Percentiles rank a stretch among this genome's conserved stretches.
Conservation (phyloP, 805 yeast species). For the Kuraishia cidri region DNA sequence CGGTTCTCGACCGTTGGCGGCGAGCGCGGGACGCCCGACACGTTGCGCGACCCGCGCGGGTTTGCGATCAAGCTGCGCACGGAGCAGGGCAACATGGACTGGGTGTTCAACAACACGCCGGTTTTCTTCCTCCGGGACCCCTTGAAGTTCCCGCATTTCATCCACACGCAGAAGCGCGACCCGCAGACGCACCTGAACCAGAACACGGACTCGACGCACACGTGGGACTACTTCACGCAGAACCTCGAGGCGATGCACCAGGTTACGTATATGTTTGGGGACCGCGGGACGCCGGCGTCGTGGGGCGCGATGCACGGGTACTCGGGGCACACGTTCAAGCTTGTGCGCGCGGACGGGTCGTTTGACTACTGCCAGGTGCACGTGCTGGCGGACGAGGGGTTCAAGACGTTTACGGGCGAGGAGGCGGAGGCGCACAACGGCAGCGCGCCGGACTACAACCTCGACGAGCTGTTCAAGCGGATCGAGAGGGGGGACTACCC, state of each 20-base stretch:
- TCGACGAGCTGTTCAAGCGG: constrained; percentile 27
- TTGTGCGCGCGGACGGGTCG: constrained; percentile 40
- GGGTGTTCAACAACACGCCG: constrained; percentile 71
- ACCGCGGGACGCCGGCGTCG: constrained; percentile 49
- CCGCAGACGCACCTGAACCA: constrained; percentile 51
- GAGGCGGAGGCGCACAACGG: constrained; percentile 39
- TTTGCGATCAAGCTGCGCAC: constrained; percentile 59
- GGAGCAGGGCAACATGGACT: constrained; percentile 60
- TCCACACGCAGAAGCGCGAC: constrained; percentile 64
- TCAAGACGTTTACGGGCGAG: constrained; percentile 30
- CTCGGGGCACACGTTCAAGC: constrained; percentile 58
- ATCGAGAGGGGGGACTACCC: constrained; percentile 42
- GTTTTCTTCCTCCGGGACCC: constrained; percentile 60
- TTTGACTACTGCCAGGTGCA: constrained; percentile 51
- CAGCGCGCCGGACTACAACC: constrained; percentile 41
- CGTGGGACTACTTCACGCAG: constrained; percentile 49
- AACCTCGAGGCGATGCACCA: constrained; percentile 54
- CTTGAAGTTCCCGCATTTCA: constrained; percentile 52
- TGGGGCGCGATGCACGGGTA: constrained; percentile 53
- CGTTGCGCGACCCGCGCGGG: constrained; percentile 66
- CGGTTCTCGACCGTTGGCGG: constrained; percentile 67
- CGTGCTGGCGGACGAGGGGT: constrained; percentile 40
- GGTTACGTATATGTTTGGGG: constrained; percentile 46
- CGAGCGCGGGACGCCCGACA: constrained; percentile 57
- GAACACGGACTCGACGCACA: constrained; percentile 34